A percentile compares a stretch with the other conserved stretches of the same genome.
These are phyloP conservation scores for Fusarium setosum DNA, from an alignment of 2,329 filamentous ascomycete genomes.

Conservation along the genomic window DNA sequence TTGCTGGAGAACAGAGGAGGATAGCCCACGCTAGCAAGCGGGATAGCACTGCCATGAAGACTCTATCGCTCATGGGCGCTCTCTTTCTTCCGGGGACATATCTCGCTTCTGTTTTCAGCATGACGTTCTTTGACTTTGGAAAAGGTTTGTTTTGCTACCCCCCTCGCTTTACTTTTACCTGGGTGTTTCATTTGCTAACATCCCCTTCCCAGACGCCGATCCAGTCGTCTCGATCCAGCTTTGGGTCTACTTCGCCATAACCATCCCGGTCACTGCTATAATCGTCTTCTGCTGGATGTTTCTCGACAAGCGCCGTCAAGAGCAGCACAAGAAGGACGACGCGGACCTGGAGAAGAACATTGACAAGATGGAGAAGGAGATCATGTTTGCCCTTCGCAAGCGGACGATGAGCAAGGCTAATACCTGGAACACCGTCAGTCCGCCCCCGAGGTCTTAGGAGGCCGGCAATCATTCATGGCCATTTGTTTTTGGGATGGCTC, in stretches of 20 bases:
- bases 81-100: slow-evolving; percentile 73
- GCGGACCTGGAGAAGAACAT: slow-evolving; percentile 65
- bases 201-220: slow-evolving; percentile 40
- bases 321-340: slow-evolving; percentile 61
- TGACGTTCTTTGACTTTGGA: slow-evolving; percentile 75
- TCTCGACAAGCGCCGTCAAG: slow-evolving; percentile 63
- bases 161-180: not conserved
- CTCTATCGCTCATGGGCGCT: slow-evolving; percentile 71
- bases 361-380: slow-evolving; percentile 66
- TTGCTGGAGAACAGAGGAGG: slow-evolving; percentile 69
- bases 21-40: slow-evolving; percentile 70
- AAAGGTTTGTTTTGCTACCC: slow-evolving; percentile 47
- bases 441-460: slow-evolving; percentile 40
- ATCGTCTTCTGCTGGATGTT: slow-evolving; percentile 68
- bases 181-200: slow-evolving; percentile 1
- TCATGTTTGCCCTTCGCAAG: slow-evolving; percentile 66
- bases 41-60: slow-evolving; percentile 74
- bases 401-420: slow-evolving; percentile 67
- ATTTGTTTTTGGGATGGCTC: slow-evolving; percentile 1
- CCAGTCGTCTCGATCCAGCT: slow-evolving; percentile 62
- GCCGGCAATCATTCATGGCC: not conserved
- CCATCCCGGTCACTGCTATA: slow-evolving; percentile 65
- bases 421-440: slow-evolving; percentile 61
- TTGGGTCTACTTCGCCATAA: slow-evolving; percentile 74
- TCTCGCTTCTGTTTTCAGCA: slow-evolving; percentile 72